phyloP scores from a whole-genome alignment of 805 yeast genomes.

The Hanseniaspora hatyaiensis region DNA sequence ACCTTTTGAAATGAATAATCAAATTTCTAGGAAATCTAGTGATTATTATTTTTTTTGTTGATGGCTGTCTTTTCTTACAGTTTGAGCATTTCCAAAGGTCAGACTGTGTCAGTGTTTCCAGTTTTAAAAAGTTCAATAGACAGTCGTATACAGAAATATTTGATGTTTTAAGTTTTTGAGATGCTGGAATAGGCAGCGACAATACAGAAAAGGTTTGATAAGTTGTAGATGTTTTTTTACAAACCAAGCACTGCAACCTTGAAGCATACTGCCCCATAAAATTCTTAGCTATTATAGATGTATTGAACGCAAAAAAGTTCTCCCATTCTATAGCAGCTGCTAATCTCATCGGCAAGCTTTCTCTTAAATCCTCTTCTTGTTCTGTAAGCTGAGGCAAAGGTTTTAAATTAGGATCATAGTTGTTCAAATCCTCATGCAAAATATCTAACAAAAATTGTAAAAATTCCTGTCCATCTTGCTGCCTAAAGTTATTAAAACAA shows the following conservation, averaged over 20 bases:
- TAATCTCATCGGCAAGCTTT: constrained; percentile 56
- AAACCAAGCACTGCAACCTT: constrained; percentile 59
- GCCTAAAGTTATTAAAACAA: constrained; percentile 68
- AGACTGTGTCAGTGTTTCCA: constrained; percentile 63
- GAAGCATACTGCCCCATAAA: constrained; percentile 86
- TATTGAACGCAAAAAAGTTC: constrained; percentile 63
- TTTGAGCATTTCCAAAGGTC: constrained; percentile 77
- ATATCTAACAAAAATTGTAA: constrained; percentile 79
- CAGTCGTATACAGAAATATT: constrained; percentile 44
- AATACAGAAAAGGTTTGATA: constrained; percentile 72
- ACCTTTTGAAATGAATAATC: constrained; percentile 77
- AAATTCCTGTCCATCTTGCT: constrained; percentile 91
- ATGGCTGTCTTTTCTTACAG: constrained; percentile 51
- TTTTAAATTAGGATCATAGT: constrained; percentile 18
- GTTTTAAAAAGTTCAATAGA: constrained; percentile 61
- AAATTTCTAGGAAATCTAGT: constrained; percentile 68
- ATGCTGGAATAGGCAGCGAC: constrained; percentile 64
- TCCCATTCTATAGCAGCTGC: constrained; percentile 92
- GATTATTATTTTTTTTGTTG: constrained; percentile 59
- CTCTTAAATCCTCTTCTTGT: constrained; percentile 64
- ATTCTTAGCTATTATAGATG: constrained; percentile 65
- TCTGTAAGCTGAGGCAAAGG: constrained; percentile 41
- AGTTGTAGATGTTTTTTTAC: constrained; percentile 71
- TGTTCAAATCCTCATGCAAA: constrained; percentile 80
- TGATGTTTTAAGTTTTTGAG: constrained; percentile 24